Evolutionary conservation across 192 early-diverging fungal species (phyloP), one percentile per base, ranked within the genome.

Genomic region (Umbelopsis isabellina): DNA sequence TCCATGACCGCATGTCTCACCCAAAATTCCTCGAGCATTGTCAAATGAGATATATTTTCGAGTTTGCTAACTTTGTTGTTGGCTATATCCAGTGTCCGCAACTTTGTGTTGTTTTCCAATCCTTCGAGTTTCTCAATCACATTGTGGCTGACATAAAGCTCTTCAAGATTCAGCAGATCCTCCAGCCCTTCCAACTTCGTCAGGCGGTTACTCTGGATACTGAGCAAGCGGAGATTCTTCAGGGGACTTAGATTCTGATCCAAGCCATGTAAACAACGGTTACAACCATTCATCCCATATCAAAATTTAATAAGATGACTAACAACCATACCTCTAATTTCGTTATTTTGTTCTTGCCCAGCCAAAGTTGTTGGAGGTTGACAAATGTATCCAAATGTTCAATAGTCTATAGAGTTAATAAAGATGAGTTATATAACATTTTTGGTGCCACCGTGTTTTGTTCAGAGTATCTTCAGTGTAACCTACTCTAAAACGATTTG

Each of bases 261-360:
- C 12, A 23, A 16, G 68, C 45, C 18, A 50, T 46, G 41, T 51
- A 51, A n/a, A 53, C 3, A 12, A 75, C 30, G 2, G 65, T 33
- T 15, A 46, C 1, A 23, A 1, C 23, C 35, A 13, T 45, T 18
- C 35, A 13, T 45, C 13, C 1, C n/a, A 2, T 53, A 21, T 16
- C n/a, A n/a, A n/a, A 4, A 53, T 25, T 1, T 2, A 69, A 8
- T 50, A 44, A 46, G 33, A 35, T 45, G 18, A 20, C 37, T 46
- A 20, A 21, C 45, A 10, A 0, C 3, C 44, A 67, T 80, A 89
- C 91, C 84, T 95, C 79, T 35, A 98, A 83, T 68, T 85, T 85
- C 3, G 84, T 81, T 45, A 99, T 96, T 78, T 99, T 99, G 84
- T 99, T 99, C 75, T 99, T 99, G 48, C 98, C 98, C 30, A 99